Conservation (phyloP, 2,329 filamentous ascomycete species). For the Blumeriella jaapii region DNA sequence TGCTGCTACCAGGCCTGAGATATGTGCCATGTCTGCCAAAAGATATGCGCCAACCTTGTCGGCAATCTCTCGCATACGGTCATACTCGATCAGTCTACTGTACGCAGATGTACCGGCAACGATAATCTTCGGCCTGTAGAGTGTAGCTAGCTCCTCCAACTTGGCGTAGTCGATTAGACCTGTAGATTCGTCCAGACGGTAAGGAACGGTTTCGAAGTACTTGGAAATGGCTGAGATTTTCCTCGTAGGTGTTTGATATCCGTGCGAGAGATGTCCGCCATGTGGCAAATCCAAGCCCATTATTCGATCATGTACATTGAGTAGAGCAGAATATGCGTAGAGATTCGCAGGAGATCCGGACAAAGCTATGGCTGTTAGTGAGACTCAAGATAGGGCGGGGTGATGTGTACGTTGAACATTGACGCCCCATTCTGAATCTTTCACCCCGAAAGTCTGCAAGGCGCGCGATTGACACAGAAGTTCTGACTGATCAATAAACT, state of each 20-base stretch:
- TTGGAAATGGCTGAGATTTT: conserved; percentile 98
- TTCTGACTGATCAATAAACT: conserved; percentile 89
- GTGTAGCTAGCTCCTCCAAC: conserved; percentile 72
- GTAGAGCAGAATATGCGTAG: conserved; percentile 83
- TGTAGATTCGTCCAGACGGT: conserved; percentile 80
- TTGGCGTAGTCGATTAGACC: conserved; percentile 92
- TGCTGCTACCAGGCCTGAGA: conserved; percentile 86
- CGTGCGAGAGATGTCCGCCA: conserved; percentile 90
- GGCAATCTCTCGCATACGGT: conserved; percentile 78
- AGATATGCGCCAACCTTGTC: conserved; percentile 90
- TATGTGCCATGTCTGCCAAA: conserved; percentile 92
- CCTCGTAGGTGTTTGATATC: conserved; percentile 87
- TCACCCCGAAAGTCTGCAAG: conserved; percentile 74
- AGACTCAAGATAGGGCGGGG: background rate
- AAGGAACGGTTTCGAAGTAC: conserved; percentile 97
- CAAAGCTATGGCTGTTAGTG: conserved; percentile 21
- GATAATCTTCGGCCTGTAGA: conserved; percentile 93
- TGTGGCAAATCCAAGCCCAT: conserved; percentile 97
- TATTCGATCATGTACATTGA: conserved; percentile 84
- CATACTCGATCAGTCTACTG: conserved; percentile 91
- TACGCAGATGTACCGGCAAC: conserved; percentile 93
- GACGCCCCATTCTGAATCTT: conserved; percentile 84
- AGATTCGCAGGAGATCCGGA: conserved; percentile 57
- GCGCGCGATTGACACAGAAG: conserved; percentile 82
- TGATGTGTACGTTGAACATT: conserved; percentile 69